phyloP scores from a whole-genome alignment of 23 red algal genomes.

The Chondrus crispus region DNA sequence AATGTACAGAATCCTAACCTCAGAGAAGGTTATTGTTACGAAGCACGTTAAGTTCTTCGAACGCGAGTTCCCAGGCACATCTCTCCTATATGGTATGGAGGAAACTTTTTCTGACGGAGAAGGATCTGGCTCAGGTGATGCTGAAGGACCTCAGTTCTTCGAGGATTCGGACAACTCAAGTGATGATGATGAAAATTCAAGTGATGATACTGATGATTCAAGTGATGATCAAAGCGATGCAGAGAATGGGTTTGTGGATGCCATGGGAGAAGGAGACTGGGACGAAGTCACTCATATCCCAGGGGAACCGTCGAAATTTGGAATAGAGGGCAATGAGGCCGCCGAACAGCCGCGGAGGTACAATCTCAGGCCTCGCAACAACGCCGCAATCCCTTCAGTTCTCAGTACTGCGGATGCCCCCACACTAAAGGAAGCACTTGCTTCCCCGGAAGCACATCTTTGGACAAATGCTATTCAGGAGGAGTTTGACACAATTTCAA shows the following conservation, averaged over 20 bases:
- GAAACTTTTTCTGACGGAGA: neutral
- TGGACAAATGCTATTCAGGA: conserved; percentile 20
- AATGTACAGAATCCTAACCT: neutral
- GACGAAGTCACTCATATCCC: too few relatives aligned
- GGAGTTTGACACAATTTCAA: neutral
- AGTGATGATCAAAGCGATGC: neutral
- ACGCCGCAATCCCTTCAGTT: neutral
- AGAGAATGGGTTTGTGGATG: too few relatives aligned
- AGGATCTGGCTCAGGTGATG: neutral
- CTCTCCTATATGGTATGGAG: neutral
- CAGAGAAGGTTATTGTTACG: neutral
- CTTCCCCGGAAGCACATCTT: neutral
- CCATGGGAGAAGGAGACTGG: too few relatives aligned
- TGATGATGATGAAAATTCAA: neutral
- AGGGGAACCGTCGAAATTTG: too few relatives aligned
- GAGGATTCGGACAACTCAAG: too few relatives aligned
- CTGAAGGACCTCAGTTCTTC: neutral
- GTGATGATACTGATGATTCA: neutral
- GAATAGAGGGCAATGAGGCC: too few relatives aligned
- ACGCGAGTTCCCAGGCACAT: neutral
- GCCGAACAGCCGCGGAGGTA: too few relatives aligned
- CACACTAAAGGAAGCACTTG: neutral
- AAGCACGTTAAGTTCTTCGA: conserved; percentile 17
- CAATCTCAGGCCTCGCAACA: too few relatives aligned
- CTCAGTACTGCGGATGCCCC: conserved; percentile 8